phyloP scores from a whole-genome alignment of 1,139 yeast genomes.

The Diutina sp. region DNA sequence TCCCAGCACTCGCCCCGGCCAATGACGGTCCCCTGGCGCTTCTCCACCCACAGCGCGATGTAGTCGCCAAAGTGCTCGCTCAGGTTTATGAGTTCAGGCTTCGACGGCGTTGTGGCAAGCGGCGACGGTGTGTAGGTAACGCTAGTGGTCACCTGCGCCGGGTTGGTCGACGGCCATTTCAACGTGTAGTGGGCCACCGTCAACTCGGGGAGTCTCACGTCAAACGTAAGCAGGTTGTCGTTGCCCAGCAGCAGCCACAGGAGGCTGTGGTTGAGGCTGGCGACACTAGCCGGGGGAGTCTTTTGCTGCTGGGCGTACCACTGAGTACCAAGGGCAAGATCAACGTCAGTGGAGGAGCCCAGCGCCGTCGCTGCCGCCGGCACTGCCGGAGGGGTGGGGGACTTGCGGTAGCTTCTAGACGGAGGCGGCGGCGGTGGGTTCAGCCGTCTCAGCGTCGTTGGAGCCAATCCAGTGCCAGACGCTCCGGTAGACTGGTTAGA shows the following conservation, averaged over 20 bases:
- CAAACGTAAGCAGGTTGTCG: conserved; percentile 8
- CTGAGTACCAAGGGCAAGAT: neutral
- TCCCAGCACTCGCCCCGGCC: conserved; percentile 79
- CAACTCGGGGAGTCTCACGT: conserved; percentile 38
- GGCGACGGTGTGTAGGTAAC: conserved; percentile 41
- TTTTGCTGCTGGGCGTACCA: neutral
- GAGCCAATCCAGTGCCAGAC: neutral
- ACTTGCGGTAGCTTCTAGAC: neutral
- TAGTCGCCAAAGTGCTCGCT: conserved; percentile 35
- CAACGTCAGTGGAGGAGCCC: neutral
- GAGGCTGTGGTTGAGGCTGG: neutral
- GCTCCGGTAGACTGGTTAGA: neutral
- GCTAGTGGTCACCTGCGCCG: conserved; percentile 11
- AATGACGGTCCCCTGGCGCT: conserved; percentile 38
- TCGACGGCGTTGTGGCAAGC: conserved; percentile 20
- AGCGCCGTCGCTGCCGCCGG: neutral
- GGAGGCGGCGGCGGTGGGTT: neutral
- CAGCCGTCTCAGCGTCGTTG: neutral
- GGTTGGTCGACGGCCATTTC: conserved; percentile 27
- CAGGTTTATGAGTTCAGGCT: conserved; percentile 24
- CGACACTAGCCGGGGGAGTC: neutral
- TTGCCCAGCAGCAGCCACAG: neutral
- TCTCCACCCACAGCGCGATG: conserved; percentile 55
- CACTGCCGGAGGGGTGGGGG: neutral
- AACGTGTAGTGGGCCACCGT: conserved; percentile 32